Percentiles rank a stretch among this genome's conserved stretches.
These are phyloP conservation scores for Phytopythium sindhum DNA, from an alignment of 352 stramenopile species.

Conservation along the genomic window DNA sequence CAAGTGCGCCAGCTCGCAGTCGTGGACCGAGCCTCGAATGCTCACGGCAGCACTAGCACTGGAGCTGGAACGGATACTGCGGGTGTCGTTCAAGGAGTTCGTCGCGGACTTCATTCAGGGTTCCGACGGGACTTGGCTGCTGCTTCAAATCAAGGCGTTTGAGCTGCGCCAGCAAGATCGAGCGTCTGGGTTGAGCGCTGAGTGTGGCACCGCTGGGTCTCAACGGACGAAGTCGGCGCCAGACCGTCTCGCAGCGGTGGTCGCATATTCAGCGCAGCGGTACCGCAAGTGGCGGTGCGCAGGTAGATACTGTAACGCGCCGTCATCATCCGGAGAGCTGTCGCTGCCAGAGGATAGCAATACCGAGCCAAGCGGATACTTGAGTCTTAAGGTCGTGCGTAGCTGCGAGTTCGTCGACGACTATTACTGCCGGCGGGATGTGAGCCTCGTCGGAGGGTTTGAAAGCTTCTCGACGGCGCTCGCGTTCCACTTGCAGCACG, in stretches of 20 bases:
- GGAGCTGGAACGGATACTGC: slow-evolving; percentile 34
- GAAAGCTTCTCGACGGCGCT: slow-evolving; percentile 31
- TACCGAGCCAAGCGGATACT: slow-evolving; percentile 33
- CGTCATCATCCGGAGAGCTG: slow-evolving; percentile 9
- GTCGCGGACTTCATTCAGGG: slow-evolving; percentile 62
- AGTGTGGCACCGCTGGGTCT: not conserved
- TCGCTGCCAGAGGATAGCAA: slow-evolving; percentile 4
- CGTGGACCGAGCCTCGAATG: slow-evolving; percentile 45
- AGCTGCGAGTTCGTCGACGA: slow-evolving; percentile 67
- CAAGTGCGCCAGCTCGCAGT: slow-evolving; percentile 45
- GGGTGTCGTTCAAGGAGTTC: slow-evolving; percentile 40
- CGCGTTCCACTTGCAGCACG: slow-evolving; percentile 56
- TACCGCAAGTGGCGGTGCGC: slow-evolving; percentile 55
- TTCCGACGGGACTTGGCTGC: slow-evolving; percentile 45
- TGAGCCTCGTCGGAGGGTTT: slow-evolving; percentile 45
- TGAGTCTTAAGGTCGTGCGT: slow-evolving; percentile 65
- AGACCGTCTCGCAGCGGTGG: slow-evolving; percentile 25
- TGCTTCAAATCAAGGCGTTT: slow-evolving; percentile 74
- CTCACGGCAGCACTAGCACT: slow-evolving; percentile 29
- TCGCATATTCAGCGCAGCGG: slow-evolving; percentile 2
- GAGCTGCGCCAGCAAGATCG: slow-evolving; percentile 19
- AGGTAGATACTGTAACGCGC: slow-evolving; percentile 28
- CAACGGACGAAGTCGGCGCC: slow-evolving; percentile 45
- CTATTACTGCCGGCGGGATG: slow-evolving; percentile 32
- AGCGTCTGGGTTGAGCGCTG: slow-evolving; percentile 5